Percentiles rank a stretch among this genome's conserved stretches.
These are phyloP conservation scores for Tolypocladium endophyticum DNA, from an alignment of 2,329 filamentous ascomycete species.

Conservation along the genomic window DNA sequence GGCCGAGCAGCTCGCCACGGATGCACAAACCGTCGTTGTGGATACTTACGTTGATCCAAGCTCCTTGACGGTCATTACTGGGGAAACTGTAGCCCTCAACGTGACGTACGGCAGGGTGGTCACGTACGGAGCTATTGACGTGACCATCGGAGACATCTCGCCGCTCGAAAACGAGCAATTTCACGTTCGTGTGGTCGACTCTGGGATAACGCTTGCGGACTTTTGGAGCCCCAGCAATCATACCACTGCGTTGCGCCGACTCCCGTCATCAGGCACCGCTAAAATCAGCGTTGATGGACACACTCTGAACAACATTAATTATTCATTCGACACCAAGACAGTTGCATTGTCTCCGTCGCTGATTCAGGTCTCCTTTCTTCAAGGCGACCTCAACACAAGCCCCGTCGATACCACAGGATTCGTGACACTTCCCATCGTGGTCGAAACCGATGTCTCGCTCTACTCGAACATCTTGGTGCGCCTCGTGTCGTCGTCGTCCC, in stretches of 20 bases:
- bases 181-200: neutral
- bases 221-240: neutral
- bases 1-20: neutral
- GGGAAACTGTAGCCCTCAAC: neutral
- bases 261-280: neutral
- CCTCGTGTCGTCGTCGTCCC: neutral
- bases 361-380: neutral
- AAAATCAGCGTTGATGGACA: neutral
- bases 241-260: neutral
- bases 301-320: neutral
- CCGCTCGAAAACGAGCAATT: neutral
- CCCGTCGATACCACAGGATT: neutral
- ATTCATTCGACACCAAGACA: neutral
- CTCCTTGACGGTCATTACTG: neutral
- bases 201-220: neutral
- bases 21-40: neutral
- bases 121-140: slow-evolving; percentile 1
- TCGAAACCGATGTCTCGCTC: neutral
- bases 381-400: neutral
- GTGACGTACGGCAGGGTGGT: neutral
- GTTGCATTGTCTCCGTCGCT: neutral
- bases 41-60: neutral
- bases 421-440: neutral
- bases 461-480: neutral
- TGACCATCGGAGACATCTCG: neutral